A percentile compares a stretch with the other conserved stretches of the same genome.
Evolutionary conservation across 176 grass and related monocot species (phyloP).

Genomic region (Musa beccarii): DNA sequence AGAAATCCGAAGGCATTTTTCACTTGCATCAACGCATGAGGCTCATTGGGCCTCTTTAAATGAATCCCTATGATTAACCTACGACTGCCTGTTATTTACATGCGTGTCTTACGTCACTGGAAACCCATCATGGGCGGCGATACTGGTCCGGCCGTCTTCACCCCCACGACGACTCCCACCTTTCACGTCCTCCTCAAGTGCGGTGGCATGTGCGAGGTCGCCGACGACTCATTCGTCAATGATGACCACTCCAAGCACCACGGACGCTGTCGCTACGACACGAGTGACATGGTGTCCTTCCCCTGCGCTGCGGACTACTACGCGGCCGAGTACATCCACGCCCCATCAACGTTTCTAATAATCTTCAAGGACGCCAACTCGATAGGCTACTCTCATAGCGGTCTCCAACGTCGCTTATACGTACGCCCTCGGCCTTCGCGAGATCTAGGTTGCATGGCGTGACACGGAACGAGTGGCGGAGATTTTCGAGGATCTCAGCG

Average conservation of each 20-base stretch:
- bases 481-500: slow-evolving; percentile 11
- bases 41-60: too few species aligned
- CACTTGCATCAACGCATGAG: too few species aligned
- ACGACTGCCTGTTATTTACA: too few species aligned
- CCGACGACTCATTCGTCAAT: slow-evolving; percentile 51
- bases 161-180: slow-evolving; percentile 22
- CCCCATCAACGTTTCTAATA: neutral
- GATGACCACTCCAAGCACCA: slow-evolving; percentile 42
- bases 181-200: slow-evolving; percentile 41
- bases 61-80: too few species aligned
- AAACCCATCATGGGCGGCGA: slow-evolving; percentile 31
- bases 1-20: too few species aligned
- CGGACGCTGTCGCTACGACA: slow-evolving; percentile 43
- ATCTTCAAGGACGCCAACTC: slow-evolving; percentile 41
- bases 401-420: slow-evolving; percentile 27
- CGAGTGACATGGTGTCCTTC: slow-evolving; percentile 33
- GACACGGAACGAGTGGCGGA: slow-evolving; percentile 9
- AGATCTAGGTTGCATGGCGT: slow-evolving; percentile 28
- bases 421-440: slow-evolving; percentile 7
- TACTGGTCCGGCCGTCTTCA: slow-evolving; percentile 48
- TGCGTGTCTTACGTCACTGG: too few species aligned
- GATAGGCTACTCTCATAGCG: slow-evolving; percentile 62
- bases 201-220: slow-evolving; percentile 57
- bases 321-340: slow-evolving; percentile 1
- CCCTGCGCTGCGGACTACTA: slow-evolving; percentile 33